Evolutionary conservation across 345 rosid genomes (phyloP), one percentile per base, ranked within the genome.

Genomic region (Cochlearia excelsa): DNA sequence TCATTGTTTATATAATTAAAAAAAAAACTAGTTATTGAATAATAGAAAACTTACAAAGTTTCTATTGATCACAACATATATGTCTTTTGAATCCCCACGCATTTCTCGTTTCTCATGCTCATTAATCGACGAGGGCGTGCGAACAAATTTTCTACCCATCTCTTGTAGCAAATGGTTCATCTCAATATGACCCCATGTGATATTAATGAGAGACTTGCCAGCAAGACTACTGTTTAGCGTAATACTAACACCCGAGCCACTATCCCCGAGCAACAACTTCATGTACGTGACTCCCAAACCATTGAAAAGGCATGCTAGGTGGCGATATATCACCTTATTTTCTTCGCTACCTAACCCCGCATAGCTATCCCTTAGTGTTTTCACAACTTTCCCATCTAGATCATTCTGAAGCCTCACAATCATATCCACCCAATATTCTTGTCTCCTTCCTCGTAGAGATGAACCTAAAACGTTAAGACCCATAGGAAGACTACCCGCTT

Each of bases 301-400:
- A 2, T 53, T 68, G 2, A 74, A 74, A 37, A 77, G 29, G 6
- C 77, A 74, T 1, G 77, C 77, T 2, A 80, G 57, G 39, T 75
- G 74, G 29, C 72, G 67, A 72, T 72, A 69, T 2, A 77, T 30
- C 1, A 9, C 11, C 62, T 75, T 39, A 16, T 63, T 6, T 26
- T 60, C 27, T 46, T 56, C 34, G 1, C 29, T 16, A 9, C 59
- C 42, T 16, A 60, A 7, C 1, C 46, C 72, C 26, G 72, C 70
- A 2, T 64, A 78, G 42, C 82, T 67, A 11, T 70, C 5, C 26
- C 30, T 61, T 42, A 78, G 39, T 6, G 62, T 6, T 1, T 51
- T 40, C 4, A 8, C 43, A 10, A 78, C 67, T 8, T 63, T 39
- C 0, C 28, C 31, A 5, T 70, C 4, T 31, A 51, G 41, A 38